Percentiles rank a stretch among this genome's conserved stretches.
Evolutionary conservation across 78 protist species (phyloP).

Genomic region (Speleostelium caveatum): DNA sequence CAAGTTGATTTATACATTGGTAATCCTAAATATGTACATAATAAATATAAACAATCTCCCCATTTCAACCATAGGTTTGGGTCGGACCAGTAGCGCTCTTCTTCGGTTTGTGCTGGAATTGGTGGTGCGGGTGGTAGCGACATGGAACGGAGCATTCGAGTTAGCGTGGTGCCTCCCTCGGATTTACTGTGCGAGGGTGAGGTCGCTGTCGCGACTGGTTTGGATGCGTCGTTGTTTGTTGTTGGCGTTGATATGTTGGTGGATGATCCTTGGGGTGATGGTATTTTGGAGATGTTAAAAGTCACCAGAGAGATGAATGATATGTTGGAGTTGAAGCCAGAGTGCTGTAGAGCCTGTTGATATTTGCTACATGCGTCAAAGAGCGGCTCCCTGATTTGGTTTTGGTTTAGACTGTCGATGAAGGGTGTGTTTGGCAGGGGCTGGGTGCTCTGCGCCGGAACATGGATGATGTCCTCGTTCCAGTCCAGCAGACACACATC

Average conservation of each 20-base stretch:
- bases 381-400: constrained; percentile 37
- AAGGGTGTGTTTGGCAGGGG: constrained; percentile 32
- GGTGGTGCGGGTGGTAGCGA: constrained; percentile 74
- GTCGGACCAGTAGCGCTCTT: constrained; percentile 56
- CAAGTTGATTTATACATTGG: constrained; percentile 78
- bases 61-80: constrained; percentile 60
- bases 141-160: constrained; percentile 24
- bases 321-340: constrained; percentile 22
- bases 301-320: constrained; percentile 19
- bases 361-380: constrained; percentile 69
- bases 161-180: background rate
- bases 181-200: background rate
- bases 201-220: background rate
- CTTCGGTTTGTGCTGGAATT: constrained; percentile 33
- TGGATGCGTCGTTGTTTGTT: background rate
- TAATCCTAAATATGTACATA: constrained; percentile 53
- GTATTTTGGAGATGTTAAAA: background rate
- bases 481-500: constrained; percentile 66
- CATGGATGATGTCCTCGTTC: constrained; percentile 51
- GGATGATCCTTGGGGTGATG: background rate
- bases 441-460: constrained; percentile 30
- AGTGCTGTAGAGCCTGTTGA: constrained; percentile 48
- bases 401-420: constrained; percentile 15
- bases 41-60: constrained; percentile 66
- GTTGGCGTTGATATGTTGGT: background rate